A percentile compares a stretch with the other conserved stretches of the same genome.
phyloP scores from a whole-genome alignment of 441 rosid species.

The Manihot esculenta region DNA sequence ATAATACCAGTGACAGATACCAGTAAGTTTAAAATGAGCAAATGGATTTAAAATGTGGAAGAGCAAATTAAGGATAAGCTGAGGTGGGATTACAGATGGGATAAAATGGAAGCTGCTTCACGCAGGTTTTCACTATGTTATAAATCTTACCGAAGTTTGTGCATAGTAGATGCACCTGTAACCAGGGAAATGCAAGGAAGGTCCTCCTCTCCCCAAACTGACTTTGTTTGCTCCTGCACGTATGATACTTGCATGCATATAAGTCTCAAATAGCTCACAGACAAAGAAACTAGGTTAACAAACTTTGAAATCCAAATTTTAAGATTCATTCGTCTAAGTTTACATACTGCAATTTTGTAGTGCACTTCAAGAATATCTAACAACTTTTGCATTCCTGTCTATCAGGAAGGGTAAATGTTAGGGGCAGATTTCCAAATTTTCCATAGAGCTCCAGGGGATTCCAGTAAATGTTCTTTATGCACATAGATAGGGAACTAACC shows the following conservation, averaged over 20 bases:
- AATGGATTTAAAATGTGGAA: neutral
- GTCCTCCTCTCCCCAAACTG: slow-evolving; percentile 68
- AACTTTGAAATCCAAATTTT: no score
- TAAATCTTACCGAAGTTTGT: slow-evolving; percentile 68
- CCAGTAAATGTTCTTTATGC: no score
- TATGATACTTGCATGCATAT: neutral
- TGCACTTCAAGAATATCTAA: neutral
- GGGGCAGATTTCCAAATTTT: no score
- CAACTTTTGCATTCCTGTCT: no score
- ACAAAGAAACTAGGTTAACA: neutral
- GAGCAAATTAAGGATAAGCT: neutral
- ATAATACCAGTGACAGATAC: neutral
- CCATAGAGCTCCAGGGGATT: no score
- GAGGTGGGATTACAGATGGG: neutral
- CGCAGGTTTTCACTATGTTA: slow-evolving; percentile 6
- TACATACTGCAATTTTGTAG: no score
- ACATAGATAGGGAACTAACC: no score
- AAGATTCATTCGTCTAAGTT: no score
- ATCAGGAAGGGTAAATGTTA: no score
- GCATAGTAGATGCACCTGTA: slow-evolving; percentile 83
- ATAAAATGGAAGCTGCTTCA: neutral
- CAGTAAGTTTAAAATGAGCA: neutral
- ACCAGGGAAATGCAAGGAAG: slow-evolving; percentile 71
- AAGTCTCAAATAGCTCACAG: slow-evolving; percentile 4
- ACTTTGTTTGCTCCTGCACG: slow-evolving; percentile 67